Evolutionary conservation across 257 asterid species (phyloP).

Genomic region (Lycium ferocissimum): DNA sequence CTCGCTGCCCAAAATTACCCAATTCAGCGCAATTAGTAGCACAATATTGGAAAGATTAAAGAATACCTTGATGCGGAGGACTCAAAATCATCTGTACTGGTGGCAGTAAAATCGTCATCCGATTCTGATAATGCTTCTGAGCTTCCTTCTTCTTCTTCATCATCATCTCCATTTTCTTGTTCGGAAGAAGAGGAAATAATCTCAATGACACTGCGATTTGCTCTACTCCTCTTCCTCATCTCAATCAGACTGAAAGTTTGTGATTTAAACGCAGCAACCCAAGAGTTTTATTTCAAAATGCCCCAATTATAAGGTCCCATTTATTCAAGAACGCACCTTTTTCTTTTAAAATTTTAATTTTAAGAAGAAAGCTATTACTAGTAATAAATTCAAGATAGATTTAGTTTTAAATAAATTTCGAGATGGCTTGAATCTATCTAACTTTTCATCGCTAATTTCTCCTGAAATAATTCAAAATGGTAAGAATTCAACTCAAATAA

Average conservation of each 20-base stretch:
- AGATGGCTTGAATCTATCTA: neutral
- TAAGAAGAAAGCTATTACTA: neutral
- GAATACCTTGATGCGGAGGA: conserved; percentile 51
- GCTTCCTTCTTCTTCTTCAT: no score
- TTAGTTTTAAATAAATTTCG: neutral
- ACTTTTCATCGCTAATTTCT: neutral
- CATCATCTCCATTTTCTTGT: conserved; percentile 19
- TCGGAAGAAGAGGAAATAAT: conserved; percentile 57
- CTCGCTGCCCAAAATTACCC: conserved; percentile 31
- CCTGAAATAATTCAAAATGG: neutral
- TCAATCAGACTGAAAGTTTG: neutral
- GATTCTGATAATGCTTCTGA: conserved; percentile 39
- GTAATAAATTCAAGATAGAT: neutral
- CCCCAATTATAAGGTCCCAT: neutral
- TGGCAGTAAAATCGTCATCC: conserved; percentile 32
- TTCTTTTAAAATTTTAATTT: neutral
- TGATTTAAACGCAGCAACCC: neutral
- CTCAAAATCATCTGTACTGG: conserved; percentile 37
- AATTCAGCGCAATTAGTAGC: neutral
- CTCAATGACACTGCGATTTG: conserved; percentile 40
- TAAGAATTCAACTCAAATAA: neutral
- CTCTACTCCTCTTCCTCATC: conserved; percentile 33
- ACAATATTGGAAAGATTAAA: neutral
- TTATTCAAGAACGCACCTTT: neutral
- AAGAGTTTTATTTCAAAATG: neutral